Evolutionary conservation across 805 yeast species (phyloP), one percentile per base, ranked within the genome.

Genomic region (Candida xiaguanensis): DNA sequence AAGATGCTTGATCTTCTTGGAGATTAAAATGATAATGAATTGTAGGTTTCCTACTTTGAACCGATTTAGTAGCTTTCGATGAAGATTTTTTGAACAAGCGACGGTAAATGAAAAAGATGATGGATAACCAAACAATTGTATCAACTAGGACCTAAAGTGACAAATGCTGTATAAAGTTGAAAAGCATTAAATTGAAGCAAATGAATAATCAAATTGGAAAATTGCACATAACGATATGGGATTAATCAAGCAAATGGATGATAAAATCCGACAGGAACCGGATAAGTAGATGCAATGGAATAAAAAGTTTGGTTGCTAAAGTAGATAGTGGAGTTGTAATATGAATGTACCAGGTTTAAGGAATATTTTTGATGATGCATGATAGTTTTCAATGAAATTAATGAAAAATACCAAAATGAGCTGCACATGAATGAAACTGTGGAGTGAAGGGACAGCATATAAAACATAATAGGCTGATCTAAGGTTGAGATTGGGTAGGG

Each of bases 131-230:
- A 20, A 20, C 23, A 20, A 9, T 20, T 7, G 28, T 25, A 25
- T 25, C 28, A 25, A 25, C 28, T n/a, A n/a, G 28, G 28, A 25
- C 28, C 28, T 25, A 25, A 25, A n/a, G 28, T 25, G 28, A 25
- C 28, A 25, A 25, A 25, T 25, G 28, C 28, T 25, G 28, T n/a
- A n/a, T 25, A n/a, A 25, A n/a, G 6, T 20, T 20, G 23, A 20
- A 20, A 20, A 9, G 23, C 23, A 9, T 20, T 20, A 25, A 25
- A 25, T 25, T n/a, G 28, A 9, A 25, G 14, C 28, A 25, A 11
- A 25, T 25, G 28, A 11, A 25, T 9, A 5, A 25, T 25, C 14
- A 25, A 25, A n/a, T 25, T 9, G 28, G 28, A 9, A 25, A 25
- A 25, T 25, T 25, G 28, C 28, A 25, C 28, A 25, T 25, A 20